phyloP scores from a whole-genome alignment of 129 eudicot genomes.

The carrot (Daucus carota) region DNA sequence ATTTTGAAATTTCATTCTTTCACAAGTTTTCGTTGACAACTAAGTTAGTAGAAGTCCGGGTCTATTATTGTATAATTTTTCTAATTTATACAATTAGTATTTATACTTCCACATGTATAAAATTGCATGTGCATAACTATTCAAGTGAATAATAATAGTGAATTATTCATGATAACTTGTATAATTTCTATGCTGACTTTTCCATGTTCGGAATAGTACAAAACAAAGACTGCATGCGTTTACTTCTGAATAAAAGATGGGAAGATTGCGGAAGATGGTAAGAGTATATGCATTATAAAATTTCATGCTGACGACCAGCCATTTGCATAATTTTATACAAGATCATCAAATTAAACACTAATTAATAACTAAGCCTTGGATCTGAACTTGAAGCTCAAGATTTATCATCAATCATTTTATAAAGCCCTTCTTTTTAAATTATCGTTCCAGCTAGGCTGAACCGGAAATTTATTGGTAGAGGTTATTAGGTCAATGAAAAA shows the following conservation, averaged over 20 bases:
- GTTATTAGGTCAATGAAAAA: background rate
- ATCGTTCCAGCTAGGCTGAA: background rate
- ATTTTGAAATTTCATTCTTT: no score
- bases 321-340: background rate
- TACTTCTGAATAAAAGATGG: background rate
- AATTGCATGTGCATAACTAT: no score
- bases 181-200: background rate
- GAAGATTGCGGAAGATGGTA: background rate
- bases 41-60: no score
- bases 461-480: background rate
- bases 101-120: no score
- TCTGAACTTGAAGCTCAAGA: background rate
- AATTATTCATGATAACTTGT: background rate
- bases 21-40: no score
- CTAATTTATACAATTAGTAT: no score
- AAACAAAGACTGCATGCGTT: constrained; percentile 1
- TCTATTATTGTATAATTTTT: no score
- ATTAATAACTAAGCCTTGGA: background rate
- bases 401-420: background rate
- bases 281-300: background rate
- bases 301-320: background rate
- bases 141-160: no score
- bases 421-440: no score
- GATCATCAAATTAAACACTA: background rate
- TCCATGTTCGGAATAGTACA: background rate